Base-by-base conservation (phyloP, 2,329 filamentous ascomycete species). In the Cadophora gregata region DNA sequence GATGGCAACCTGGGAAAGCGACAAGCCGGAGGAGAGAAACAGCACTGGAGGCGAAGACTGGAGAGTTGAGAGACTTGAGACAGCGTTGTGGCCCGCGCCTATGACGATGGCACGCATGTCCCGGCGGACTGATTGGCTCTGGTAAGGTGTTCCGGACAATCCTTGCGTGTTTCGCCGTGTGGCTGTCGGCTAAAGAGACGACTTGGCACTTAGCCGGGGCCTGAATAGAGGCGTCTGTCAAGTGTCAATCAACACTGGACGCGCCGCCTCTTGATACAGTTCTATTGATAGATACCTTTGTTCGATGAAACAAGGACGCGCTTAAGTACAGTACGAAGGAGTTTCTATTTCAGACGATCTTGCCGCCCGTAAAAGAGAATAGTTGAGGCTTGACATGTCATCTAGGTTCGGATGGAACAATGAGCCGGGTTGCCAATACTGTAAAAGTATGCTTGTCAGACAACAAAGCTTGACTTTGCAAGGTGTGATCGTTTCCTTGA, bases 61-160 rank as follows among this genome's bases (percentile, higher is more conserved):
- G n/a, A n/a, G n/a, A n/a, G n/a, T n/a, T n/a, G n/a, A n/a, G n/a
- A 36, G 36, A 59, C 56, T 59, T 36, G 21, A 59, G 56, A 59
- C 36, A 59, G n/a, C 31, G 21, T 31, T 58, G 38, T 19, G 21
- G 53, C 12, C 33, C 29, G 33, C 56, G 38, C 33, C 56, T 59
- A 59, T 59, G 56, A 59, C 56, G 56, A 42, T 45, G 36, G 33
- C 10, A 59, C 27, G 56, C 56, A 59, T 27, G 36, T n/a, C 14
- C 25, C 7, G 4, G 12, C 5, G 31, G n/a, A 14, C 2, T 56
- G 53, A 56, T 56, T 56, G 53, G 53, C 53, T 56, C 29, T 24
- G 31, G 19, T 7, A 36, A n/a, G n/a, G n/a, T n/a, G n/a, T 36
- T 38, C 53, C 21, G 29, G 31, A 33, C 53, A 56, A 36, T 36